phyloP scores from a whole-genome alignment of 306 rosid genomes.

The Prosopis cineraria region DNA sequence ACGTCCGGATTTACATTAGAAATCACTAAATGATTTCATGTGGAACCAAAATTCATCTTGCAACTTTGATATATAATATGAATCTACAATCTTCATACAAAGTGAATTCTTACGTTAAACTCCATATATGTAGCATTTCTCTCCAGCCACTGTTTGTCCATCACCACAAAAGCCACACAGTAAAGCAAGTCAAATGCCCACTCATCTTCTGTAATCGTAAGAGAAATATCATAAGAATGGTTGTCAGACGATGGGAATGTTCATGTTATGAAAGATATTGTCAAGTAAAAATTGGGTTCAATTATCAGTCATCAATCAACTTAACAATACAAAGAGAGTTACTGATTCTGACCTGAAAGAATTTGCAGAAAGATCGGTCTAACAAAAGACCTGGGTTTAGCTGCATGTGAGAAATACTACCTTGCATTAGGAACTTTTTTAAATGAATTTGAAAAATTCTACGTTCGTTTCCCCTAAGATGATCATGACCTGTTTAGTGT shows the following conservation, averaged over 20 bases:
- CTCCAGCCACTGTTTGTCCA: slow-evolving; percentile 89
- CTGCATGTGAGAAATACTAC: slow-evolving; percentile 57
- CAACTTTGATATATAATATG: background rate
- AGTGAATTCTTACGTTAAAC: slow-evolving; percentile 70
- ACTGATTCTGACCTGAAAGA: slow-evolving; percentile 65
- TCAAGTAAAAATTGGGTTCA: slow-evolving; percentile 18
- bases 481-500: background rate
- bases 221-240: background rate
- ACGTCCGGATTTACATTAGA: background rate
- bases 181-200: slow-evolving; percentile 94
- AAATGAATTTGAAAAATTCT: slow-evolving; percentile 12
- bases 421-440: slow-evolving; percentile 27
- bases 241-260: background rate
- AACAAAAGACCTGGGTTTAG: slow-evolving; percentile 69
- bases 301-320: background rate
- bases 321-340: background rate
- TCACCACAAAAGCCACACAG: slow-evolving; percentile 79
- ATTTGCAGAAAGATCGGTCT: slow-evolving; percentile 79
- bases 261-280: background rate
- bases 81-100: background rate
- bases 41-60: too few species aligned
- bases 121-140: slow-evolving; percentile 91
- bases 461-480: background rate
- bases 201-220: slow-evolving; percentile 63
- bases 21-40: background rate